These are phyloP conservation scores for Caryopteris hybrid DNA, from an alignment of 305 asterid genomes.

Conservation along the genomic window DNA sequence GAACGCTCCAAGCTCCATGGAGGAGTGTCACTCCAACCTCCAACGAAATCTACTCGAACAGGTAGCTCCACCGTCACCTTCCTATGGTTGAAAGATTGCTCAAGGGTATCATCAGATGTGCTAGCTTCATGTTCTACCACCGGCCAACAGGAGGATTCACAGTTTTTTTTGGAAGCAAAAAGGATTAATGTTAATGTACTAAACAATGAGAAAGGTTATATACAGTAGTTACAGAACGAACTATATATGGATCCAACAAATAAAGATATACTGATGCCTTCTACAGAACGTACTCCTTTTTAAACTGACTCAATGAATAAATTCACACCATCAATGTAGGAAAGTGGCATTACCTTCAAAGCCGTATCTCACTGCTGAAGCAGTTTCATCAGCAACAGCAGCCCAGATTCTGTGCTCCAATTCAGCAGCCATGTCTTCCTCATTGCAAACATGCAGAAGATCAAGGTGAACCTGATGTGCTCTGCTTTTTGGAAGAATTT, in stretches of 20 bases:
- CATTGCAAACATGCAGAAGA: conserved; percentile 69
- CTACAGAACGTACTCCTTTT: conserved; percentile 5
- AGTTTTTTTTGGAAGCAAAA: conserved; percentile 39
- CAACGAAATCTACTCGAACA: conserved; percentile 91
- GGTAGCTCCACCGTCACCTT: conserved; percentile 87
- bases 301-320: neutral
- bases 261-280: neutral
- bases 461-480: conserved; percentile 82
- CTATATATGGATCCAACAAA: neutral
- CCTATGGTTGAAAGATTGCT: conserved; percentile 44
- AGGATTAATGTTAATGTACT: neutral
- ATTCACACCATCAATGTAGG: neutral
- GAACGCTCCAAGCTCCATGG: conserved; percentile 99
- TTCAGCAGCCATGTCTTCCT: conserved; percentile 51
- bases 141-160: conserved; percentile 34
- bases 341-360: conserved; percentile 51
- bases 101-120: conserved; percentile 28
- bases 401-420: conserved; percentile 74
- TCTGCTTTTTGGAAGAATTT: conserved; percentile 91
- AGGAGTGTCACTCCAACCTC: conserved; percentile 99
- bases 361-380: conserved; percentile 85
- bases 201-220: conserved; percentile 7
- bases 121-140: conserved; percentile 25
- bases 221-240: conserved; percentile 3
- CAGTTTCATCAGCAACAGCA: conserved; percentile 90